Conservation (phyloP, 805 yeast species). For the Lachancea sp. region DNA sequence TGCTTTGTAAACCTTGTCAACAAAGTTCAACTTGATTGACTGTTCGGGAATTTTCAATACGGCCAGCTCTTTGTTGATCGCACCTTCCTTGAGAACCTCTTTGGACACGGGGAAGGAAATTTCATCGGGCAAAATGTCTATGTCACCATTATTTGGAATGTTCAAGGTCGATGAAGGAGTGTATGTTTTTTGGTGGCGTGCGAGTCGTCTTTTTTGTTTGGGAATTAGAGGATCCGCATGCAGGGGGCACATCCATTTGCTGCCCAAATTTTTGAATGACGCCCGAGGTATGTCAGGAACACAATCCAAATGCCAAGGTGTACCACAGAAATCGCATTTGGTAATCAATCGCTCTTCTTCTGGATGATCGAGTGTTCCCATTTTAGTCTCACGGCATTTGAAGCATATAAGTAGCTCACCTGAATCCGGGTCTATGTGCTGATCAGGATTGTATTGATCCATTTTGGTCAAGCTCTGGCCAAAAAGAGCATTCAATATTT, state of each 20-base stretch:
- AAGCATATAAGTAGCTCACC: conserved; percentile 70
- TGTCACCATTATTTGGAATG: conserved; percentile 46
- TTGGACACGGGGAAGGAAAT: conserved; percentile 25
- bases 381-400: conserved; percentile 67
- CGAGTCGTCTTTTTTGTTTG: conserved; percentile 37
- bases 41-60: conserved; percentile 22
- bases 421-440: conserved; percentile 51
- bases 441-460: conserved; percentile 47
- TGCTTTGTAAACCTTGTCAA: conserved; percentile 25
- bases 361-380: conserved; percentile 38
- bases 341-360: conserved; percentile 46
- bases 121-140: conserved; percentile 48
- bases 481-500: conserved; percentile 42
- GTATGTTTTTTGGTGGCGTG: conserved; percentile 44
- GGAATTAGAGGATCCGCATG: conserved; percentile 55
- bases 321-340: conserved; percentile 76
- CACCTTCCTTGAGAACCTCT: conserved; percentile 17
- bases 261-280: conserved; percentile 63
- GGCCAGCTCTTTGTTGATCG: conserved; percentile 16
- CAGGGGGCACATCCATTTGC: conserved; percentile 88
- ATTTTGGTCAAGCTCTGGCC: conserved; percentile 31
- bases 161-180: conserved; percentile 54
- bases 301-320: conserved; percentile 88
- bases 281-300: conserved; percentile 63
- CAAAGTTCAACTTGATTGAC: conserved; percentile 25